Evolutionary conservation across 2,329 filamentous ascomycete genomes (phyloP).

Genomic region (Pezicula radicicola): DNA sequence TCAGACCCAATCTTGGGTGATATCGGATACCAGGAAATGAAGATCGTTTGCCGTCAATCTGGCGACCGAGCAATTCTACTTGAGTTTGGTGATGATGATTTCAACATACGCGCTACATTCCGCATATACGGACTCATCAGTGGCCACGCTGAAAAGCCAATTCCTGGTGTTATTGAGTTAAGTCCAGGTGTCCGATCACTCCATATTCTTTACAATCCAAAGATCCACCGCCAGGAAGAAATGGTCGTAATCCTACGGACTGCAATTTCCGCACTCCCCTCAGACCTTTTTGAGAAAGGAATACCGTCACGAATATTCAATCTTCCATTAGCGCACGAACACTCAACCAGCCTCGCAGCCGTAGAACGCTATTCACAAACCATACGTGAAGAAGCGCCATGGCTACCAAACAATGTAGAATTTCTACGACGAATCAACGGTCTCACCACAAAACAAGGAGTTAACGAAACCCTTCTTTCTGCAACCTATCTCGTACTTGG

Average conservation of each 20-base stretch:
- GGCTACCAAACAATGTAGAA: conserved; percentile 22
- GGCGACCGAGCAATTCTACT: conserved; percentile 33
- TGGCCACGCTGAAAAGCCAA: conserved; percentile 21
- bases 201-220: conserved; percentile 25
- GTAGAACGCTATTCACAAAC: conserved; percentile 22
- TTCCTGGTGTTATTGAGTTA: conserved; percentile 28
- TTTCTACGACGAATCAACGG: conserved; percentile 48
- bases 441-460: conserved; percentile 36
- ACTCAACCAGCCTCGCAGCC: conserved; percentile 14
- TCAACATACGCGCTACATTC: conserved; percentile 31
- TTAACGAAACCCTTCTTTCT: conserved; percentile 30
- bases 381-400: conserved; percentile 18
- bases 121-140: conserved; percentile 21
- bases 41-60: conserved; percentile 24
- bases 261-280: conserved; percentile 7
- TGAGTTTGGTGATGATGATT: conserved; percentile 30
- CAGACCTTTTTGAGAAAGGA: conserved; percentile 22
- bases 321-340: conserved; percentile 38
- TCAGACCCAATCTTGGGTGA: neutral
- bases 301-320: conserved; percentile 39
- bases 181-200: conserved; percentile 33
- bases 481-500: conserved; percentile 34
- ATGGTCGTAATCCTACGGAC: neutral
- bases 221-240: conserved; percentile 17
- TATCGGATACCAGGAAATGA: neutral